Conservation (phyloP, 2,329 filamentous ascomycete species). For the Nothophaeocryptopus gaeumannii region DNA sequence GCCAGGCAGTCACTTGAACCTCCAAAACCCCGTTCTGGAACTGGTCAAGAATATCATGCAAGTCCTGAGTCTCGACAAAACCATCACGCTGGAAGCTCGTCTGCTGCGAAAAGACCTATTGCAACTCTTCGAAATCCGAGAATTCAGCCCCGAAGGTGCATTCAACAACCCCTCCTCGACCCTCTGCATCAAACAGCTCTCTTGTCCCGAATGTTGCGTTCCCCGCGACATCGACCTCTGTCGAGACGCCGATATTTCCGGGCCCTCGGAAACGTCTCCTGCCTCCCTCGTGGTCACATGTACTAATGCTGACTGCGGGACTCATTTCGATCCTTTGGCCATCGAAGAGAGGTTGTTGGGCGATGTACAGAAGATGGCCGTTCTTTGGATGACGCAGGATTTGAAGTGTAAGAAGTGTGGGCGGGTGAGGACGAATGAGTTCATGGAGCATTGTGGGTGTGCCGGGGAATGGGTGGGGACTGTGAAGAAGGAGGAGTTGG, state of each 20-base stretch:
- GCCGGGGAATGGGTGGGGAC: conserved; percentile 79
- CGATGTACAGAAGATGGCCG: conserved; percentile 69
- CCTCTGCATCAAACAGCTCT: conserved; percentile 70
- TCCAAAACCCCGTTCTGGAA: conserved; percentile 76
- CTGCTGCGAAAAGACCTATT: conserved; percentile 86
- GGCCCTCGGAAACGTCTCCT: conserved; percentile 32
- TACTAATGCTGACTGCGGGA: conserved; percentile 60
- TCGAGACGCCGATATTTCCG: conserved; percentile 77
- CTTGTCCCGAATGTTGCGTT: conserved; percentile 88
- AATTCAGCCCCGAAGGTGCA: conserved; percentile 83
- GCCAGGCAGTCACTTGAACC: conserved; percentile 65
- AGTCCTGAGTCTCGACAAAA: conserved; percentile 84
- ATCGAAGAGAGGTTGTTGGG: conserved; percentile 82
- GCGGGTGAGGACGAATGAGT: conserved; percentile 75
- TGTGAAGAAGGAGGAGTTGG: conserved; percentile 64
- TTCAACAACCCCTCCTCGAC: conserved; percentile 82
- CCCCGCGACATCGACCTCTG: conserved; percentile 88
- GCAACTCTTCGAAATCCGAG: conserved; percentile 85
- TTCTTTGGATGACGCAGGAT: conserved; percentile 86
- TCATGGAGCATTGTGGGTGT: conserved; percentile 95
- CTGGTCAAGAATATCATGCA: conserved; percentile 93
- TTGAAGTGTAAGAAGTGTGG: conserved; percentile 74
- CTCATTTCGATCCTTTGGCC: conserved; percentile 70
- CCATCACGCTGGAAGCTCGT: conserved; percentile 82
- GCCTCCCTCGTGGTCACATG: conserved; percentile 48